These are phyloP conservation scores for Teratosphaeria gauchensis DNA, from an alignment of 2,329 filamentous ascomycete species.

Conservation along the genomic window DNA sequence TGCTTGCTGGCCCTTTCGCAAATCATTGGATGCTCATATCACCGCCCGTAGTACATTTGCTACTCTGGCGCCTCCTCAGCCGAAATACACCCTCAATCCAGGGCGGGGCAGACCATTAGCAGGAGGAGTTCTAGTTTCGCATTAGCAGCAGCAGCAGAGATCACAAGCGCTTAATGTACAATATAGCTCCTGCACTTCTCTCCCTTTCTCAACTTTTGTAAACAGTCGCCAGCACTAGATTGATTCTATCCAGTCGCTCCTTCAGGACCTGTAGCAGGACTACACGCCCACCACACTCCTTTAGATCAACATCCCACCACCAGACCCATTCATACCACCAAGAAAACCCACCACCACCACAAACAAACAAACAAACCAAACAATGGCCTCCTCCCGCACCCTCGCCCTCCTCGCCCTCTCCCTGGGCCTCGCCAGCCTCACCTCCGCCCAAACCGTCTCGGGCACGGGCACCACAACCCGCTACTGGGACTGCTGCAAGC, in stretches of 20 bases:
- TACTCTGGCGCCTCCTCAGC: background rate
- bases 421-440: constrained; percentile 15
- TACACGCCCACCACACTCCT: constrained; percentile 5
- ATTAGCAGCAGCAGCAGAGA: too few relatives aligned
- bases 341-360: background rate
- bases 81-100: background rate
- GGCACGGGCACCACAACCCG: constrained; percentile 26
- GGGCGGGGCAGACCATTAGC: too few relatives aligned
- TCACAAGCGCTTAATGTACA: too few relatives aligned
- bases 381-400: constrained; percentile 12
- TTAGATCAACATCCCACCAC: background rate
- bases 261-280: background rate
- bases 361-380: too few relatives aligned
- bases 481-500: constrained; percentile 60
- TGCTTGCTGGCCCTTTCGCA: background rate
- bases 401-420: constrained; percentile 13
- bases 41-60: background rate
- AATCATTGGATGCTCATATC: background rate
- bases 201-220: too few relatives aligned
- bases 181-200: too few relatives aligned
- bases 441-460: constrained; percentile 17
- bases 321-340: background rate
- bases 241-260: constrained; percentile 3
- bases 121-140: too few relatives aligned
- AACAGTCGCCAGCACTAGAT: background rate